These are phyloP conservation scores for Coffea eugenioides DNA, from an alignment of 257 asterid genomes.

Conservation along the genomic window DNA sequence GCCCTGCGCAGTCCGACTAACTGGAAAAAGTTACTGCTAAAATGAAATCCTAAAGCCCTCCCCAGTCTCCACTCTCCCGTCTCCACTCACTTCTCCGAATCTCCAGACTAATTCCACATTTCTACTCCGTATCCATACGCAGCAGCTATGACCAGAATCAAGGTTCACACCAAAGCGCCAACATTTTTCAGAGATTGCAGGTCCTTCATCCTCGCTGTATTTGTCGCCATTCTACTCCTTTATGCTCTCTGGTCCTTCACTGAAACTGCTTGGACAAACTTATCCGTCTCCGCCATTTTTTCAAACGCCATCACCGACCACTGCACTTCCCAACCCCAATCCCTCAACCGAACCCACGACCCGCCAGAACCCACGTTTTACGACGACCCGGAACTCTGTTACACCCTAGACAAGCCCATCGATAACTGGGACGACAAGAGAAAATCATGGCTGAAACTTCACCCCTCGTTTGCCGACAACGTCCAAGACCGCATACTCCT, in stretches of 20 bases:
- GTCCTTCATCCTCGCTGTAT: conserved; percentile 23
- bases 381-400: conserved; percentile 51
- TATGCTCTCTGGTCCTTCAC: conserved; percentile 37
- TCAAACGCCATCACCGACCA: neutral
- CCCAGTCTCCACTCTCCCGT: no score
- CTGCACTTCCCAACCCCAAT: conserved; percentile 26
- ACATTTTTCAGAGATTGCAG: conserved; percentile 19
- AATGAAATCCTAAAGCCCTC: no score
- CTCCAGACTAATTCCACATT: neutral
- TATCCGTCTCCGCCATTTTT: conserved; percentile 24
- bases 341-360: conserved; percentile 28
- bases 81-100: neutral
- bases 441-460: conserved; percentile 52
- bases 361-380: conserved; percentile 51
- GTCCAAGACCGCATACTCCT: conserved; percentile 41
- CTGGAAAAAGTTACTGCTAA: neutral
- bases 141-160: conserved; percentile 32
- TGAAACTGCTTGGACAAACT: conserved; percentile 33
- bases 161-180: conserved; percentile 29
- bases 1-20: neutral
- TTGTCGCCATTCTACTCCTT: conserved; percentile 26
- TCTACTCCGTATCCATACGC: neutral
- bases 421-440: conserved; percentile 66
- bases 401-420: conserved; percentile 58
- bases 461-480: conserved; percentile 27